Evolutionary conservation across 176 grass and related monocot genomes (phyloP), one percentile per base, ranked within the genome.

Genomic region (Oryza australiensis): DNA sequence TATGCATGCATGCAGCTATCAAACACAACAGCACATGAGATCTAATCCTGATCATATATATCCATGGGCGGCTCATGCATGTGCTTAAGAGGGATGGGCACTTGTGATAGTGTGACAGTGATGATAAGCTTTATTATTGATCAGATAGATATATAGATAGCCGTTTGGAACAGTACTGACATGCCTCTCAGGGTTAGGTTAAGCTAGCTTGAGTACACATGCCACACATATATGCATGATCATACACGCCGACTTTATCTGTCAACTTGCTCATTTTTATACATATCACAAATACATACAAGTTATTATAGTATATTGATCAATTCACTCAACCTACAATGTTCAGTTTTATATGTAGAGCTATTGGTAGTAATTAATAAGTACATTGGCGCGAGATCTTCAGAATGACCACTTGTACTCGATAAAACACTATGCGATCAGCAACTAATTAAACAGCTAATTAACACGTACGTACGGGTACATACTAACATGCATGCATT

Each of bases 121-220:
- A 84, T 67, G 72, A 84, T 59, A 77, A 70, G 82, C 65, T 76
- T 76, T 60, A 68, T 76, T 76, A 69, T 68, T 76, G 62, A 16
- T 5, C 5, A 59, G 20, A 75, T 74, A 16, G 16, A 22, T 49
- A 1, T 1, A 29, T 49, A 1, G 12, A 22, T 23, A 51, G 10
- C 30, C 73, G 10, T 75, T 75, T 9, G 23, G 12, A 60, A 20
- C 27, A 45, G 53, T 46, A 49, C 1, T 60, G n/a, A 7, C 35
- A 5, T 37, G 35, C 55, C 55, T 23, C n/a, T 24, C 22, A 60
- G 3, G n/a, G 18, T 24, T 60, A 60, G 55, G 55, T 60, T 60
- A 60, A 60, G n/a, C 55, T 24, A 24, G 55, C n/a, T n/a, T n/a
- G n/a, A n/a, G n/a, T n/a, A 24, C 55, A 10, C 55, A 60, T 60